Evolutionary conservation across 148 eudicot genomes (phyloP), one percentile per base, ranked within the genome.

Genomic region (Vaccinium macrocarpon): DNA sequence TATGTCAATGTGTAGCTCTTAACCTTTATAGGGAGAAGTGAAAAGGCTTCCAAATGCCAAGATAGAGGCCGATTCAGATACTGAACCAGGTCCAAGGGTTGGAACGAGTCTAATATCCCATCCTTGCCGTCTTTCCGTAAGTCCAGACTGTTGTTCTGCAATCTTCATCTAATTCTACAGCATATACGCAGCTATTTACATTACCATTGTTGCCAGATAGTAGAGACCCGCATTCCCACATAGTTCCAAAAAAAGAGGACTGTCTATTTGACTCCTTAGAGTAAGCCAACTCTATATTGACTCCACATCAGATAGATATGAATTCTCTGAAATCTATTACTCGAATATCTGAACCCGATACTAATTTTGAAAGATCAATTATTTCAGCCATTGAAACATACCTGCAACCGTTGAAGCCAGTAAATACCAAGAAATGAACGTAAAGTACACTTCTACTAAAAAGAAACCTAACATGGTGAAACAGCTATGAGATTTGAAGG

Each of bases 91-190:
- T 80, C 99, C 99, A 46, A 96, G 94, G 79, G 88, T 80, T 96
- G 99, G 86, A 93, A 96, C 53, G 90, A 89, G 88, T 96, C 99
- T 78, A 91, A 71, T 38, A 71, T 21, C 56, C 95, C 97, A 91
- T 93, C 95, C 68, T 90, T 85, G 76, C 80, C 90, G 77, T 87
- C 88, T 87, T 86, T 50, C 89, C 88, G 71, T 96, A 96, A 73
- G 94, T 93, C 99, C 99, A 96, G 49, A 96, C n/a, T 46, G 95
- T 92, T 42, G 93, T 91, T 88, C 94, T 88, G 85, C 99, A 96
- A 89, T 96, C 99, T 81, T 82, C 93, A 85, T 91, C 89, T 32
- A 32, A 32, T 32, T 32, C 35, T 66, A 92, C 86, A 84, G 93
- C 90, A 89, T 90, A 84, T 71, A 94, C 77, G 86, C 98, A 96